These are phyloP conservation scores for Fusarium tricinctum DNA, from an alignment of 2,329 filamentous ascomycete species.

Conservation along the genomic window DNA sequence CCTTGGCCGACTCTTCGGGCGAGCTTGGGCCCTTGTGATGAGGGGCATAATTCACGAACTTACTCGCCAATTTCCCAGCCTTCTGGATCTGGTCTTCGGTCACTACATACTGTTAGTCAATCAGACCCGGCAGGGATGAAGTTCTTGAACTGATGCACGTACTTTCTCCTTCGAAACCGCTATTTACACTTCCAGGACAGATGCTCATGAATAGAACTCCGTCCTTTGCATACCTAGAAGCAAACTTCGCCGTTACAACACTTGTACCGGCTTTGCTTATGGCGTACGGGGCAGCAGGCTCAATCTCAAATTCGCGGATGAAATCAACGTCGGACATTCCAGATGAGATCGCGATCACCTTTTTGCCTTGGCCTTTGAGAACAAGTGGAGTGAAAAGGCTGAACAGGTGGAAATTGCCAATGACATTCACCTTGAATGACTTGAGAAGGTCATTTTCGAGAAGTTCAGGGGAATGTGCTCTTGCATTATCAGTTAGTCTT, in stretches of 20 bases:
- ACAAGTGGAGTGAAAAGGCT: background rate
- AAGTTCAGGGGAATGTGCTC: background rate
- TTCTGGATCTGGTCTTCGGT: background rate
- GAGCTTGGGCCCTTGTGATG: background rate
- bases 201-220: slow-evolving; percentile 1
- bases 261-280: background rate
- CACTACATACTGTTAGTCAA: background rate
- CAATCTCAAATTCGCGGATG: slow-evolving; percentile 5
- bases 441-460: background rate
- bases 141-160: background rate
- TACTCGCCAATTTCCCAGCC: background rate
- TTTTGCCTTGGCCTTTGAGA: background rate
- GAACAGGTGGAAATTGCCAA: background rate
- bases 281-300: background rate
- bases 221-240: background rate
- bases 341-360: background rate
- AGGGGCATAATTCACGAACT: background rate
- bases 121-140: too few relatives aligned
- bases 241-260: background rate
- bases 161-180: background rate
- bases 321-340: slow-evolving; percentile 4
- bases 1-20: background rate
- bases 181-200: slow-evolving; percentile 1
- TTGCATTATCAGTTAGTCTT: background rate
- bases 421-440: background rate